Conservation (phyloP, 2,329 filamentous ascomycete genomes). For the Zasmidium citrigriseum region DNA sequence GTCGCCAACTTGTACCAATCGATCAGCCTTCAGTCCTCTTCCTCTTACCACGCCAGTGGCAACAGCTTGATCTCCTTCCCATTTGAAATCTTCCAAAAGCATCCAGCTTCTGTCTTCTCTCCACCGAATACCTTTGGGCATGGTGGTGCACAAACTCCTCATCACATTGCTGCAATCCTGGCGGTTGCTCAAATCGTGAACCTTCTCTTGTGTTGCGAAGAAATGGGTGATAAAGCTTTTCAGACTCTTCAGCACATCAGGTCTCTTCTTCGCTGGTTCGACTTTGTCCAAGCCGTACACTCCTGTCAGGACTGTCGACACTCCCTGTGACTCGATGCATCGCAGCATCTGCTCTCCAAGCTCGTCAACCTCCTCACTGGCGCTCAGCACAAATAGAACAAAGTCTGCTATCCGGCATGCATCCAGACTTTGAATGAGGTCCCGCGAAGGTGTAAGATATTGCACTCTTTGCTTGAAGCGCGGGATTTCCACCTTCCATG, state of each 20-base stretch:
- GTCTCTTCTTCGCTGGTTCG: slow-evolving; percentile 75
- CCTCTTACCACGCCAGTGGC: slow-evolving; percentile 86
- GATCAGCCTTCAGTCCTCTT: slow-evolving; percentile 82
- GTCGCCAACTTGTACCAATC: slow-evolving; percentile 86
- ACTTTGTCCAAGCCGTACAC: slow-evolving; percentile 72
- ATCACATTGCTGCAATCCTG: slow-evolving; percentile 92
- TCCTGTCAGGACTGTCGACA: slow-evolving; percentile 86
- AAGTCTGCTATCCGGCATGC: slow-evolving; percentile 88
- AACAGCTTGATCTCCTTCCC: slow-evolving; percentile 56
- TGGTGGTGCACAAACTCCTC: slow-evolving; percentile 85
- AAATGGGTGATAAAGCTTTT: slow-evolving; percentile 94
- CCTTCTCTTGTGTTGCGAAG: slow-evolving; percentile 87
- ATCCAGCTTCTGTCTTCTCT: slow-evolving; percentile 95
- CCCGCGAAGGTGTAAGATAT: slow-evolving; percentile 74
- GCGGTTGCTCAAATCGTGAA: slow-evolving; percentile 82
- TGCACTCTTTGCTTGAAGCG: slow-evolving; percentile 94
- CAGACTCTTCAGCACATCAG: slow-evolving; percentile 76
- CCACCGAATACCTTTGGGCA: slow-evolving; percentile 93
- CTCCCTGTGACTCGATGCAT: slow-evolving; percentile 87
- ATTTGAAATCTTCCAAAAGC: slow-evolving; percentile 79
- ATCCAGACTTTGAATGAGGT: slow-evolving; percentile 77
- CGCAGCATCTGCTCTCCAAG: slow-evolving; percentile 82
- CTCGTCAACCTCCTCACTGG: slow-evolving; percentile 79
- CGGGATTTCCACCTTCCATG: slow-evolving; percentile 69
- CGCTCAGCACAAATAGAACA: slow-evolving; percentile 81